Percentiles rank a stretch among this genome's conserved stretches.
Conservation (phyloP, 805 yeast genomes). For the Kazachstania africana region DNA sequence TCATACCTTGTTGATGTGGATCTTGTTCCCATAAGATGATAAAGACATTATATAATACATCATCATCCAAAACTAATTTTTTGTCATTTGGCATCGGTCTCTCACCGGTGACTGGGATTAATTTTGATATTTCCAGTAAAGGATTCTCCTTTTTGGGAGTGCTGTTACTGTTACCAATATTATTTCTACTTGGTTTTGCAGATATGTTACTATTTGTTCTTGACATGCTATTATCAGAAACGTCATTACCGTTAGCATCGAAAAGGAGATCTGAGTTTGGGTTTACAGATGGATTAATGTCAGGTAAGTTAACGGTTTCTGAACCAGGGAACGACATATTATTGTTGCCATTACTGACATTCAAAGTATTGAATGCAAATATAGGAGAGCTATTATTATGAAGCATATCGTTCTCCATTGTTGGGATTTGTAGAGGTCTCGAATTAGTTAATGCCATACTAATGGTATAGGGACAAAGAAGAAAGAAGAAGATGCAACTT, state of each 20-base stretch:
- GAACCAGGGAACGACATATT: constrained; percentile 6
- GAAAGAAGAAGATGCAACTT: constrained; percentile 3
- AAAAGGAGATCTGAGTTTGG: background rate
- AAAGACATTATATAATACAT: constrained; percentile 65
- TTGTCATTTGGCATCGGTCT: constrained; percentile 62
- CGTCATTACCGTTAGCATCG: constrained; percentile 1
- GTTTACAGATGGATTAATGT: constrained; percentile 11
- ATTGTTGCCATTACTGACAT: constrained; percentile 1
- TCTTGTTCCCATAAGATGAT: constrained; percentile 60
- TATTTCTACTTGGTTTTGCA: background rate
- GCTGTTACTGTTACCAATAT: constrained; percentile 7
- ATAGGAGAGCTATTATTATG: constrained; percentile 25
- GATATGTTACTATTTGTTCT: background rate
- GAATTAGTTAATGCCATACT: constrained; percentile 55
- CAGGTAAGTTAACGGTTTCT: constrained; percentile 10
- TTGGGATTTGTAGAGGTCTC: constrained; percentile 47
- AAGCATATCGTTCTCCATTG: constrained; percentile 25
- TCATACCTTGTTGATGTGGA: constrained; percentile 64
- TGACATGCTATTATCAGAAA: constrained; percentile 1
- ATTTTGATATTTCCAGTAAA: constrained; percentile 43
- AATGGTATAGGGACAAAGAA: background rate
- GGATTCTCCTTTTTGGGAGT: constrained; percentile 17
- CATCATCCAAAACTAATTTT: constrained; percentile 44
- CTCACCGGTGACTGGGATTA: constrained; percentile 71
- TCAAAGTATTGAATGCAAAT: constrained; percentile 21